phyloP scores from a whole-genome alignment of 2,329 filamentous ascomycete genomes.

The Phaeosphaeria sp. region DNA sequence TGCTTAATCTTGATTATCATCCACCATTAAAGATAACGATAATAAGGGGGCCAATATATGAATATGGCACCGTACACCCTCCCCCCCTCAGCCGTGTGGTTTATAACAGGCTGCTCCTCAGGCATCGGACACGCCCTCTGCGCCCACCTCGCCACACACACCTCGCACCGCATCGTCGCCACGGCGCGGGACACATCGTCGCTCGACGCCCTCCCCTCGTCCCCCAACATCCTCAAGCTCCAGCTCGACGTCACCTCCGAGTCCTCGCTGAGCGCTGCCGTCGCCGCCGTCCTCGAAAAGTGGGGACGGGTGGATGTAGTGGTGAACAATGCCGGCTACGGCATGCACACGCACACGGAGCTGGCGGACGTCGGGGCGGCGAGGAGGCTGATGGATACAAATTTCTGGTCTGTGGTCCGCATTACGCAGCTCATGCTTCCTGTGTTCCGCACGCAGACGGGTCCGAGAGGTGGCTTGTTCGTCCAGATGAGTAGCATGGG shows the following conservation, averaged over 20 bases:
- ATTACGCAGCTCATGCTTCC: slow-evolving; percentile 49
- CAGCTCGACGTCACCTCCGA: slow-evolving; percentile 56
- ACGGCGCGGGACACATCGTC: slow-evolving; percentile 55
- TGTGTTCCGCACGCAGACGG: slow-evolving; percentile 48
- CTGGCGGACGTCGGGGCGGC: slow-evolving; percentile 41
- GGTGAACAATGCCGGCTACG: slow-evolving; percentile 55
- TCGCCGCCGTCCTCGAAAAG: slow-evolving; percentile 65
- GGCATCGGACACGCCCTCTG: slow-evolving; percentile 56
- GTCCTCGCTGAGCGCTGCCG: slow-evolving; percentile 44
- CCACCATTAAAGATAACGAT: neutral
- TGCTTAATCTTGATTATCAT: too few relatives aligned
- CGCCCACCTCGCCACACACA: slow-evolving; percentile 46
- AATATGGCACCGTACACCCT: slow-evolving; percentile 20
- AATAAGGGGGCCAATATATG: neutral
- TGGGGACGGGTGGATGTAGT: slow-evolving; percentile 69
- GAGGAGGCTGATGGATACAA: slow-evolving; percentile 50
- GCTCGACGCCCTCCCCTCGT: slow-evolving; percentile 52
- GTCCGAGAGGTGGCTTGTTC: slow-evolving; percentile 20
- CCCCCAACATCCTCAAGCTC: slow-evolving; percentile 9
- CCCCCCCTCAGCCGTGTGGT: slow-evolving; percentile 10
- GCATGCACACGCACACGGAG: slow-evolving; percentile 42
- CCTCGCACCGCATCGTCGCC: slow-evolving; percentile 53
- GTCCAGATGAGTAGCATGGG: slow-evolving; percentile 27
- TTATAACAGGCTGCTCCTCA: slow-evolving; percentile 54
- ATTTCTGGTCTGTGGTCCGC: slow-evolving; percentile 53